phyloP scores from a whole-genome alignment of 1,284 basidiomycete genomes.

The Leccinum discolor region DNA sequence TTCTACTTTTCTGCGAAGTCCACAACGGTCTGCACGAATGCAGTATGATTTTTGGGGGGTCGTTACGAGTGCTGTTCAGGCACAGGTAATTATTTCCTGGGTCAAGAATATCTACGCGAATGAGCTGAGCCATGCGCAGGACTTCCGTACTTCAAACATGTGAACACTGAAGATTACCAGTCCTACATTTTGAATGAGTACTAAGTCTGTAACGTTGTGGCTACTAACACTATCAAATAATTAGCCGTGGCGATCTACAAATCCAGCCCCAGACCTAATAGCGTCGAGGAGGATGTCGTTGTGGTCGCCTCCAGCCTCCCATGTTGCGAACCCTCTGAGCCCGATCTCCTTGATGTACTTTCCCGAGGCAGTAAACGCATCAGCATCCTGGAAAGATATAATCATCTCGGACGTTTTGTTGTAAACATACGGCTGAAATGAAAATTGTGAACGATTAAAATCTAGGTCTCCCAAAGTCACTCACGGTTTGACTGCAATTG shows the following conservation, averaged over 20 bases:
- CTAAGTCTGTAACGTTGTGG: too few species aligned
- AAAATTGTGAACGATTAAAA: not conserved
- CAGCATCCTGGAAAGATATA: conserved; percentile 37
- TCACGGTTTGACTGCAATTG: conserved; percentile 3
- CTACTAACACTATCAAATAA: not conserved
- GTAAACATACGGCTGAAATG: conserved; percentile 44
- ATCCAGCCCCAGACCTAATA: conserved; percentile 41
- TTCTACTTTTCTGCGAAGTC: conserved; percentile 43
- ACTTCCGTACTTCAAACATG: not conserved
- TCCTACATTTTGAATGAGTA: not conserved
- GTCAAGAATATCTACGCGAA: conserved; percentile 18
- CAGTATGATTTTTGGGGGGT: conserved; percentile 31
- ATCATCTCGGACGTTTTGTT: conserved; percentile 35
- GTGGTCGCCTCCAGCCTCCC: conserved; percentile 57
- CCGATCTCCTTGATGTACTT: conserved; percentile 44
- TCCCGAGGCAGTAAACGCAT: conserved; percentile 58
- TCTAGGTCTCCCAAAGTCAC: not conserved
- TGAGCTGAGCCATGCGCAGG: conserved; percentile 18
- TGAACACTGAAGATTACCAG: not conserved
- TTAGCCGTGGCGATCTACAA: not conserved
- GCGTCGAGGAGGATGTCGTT: conserved; percentile 49
- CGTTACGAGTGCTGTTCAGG: conserved; percentile 37
- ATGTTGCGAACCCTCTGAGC: conserved; percentile 54
- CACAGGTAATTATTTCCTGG: not conserved
- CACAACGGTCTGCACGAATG: conserved; percentile 13